These are phyloP conservation scores for Fusarium odoratissimum DNA, from an alignment of 2,329 filamentous ascomycete species.

Conservation along the genomic window DNA sequence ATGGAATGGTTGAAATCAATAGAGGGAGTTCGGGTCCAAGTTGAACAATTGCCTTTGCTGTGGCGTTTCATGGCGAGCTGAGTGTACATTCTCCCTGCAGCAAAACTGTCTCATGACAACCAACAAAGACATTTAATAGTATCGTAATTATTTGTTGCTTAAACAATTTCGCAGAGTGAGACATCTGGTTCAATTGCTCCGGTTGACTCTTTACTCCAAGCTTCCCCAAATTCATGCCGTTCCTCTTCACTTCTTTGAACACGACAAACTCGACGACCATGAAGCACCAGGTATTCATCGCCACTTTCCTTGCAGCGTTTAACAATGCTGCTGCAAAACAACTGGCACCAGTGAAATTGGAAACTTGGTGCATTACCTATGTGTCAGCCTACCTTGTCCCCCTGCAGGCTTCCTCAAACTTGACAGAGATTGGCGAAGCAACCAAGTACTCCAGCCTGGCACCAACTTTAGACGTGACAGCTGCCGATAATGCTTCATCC, in stretches of 20 bases:
- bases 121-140: not conserved
- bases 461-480: not conserved
- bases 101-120: not conserved
- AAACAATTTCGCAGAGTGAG: not conserved
- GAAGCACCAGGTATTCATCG: not conserved
- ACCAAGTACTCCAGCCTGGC: not conserved
- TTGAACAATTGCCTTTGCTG: not conserved
- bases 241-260: not conserved
- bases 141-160: not conserved
- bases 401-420: not conserved
- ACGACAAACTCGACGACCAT: not conserved
- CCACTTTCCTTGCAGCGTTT: not conserved
- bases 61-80: not conserved
- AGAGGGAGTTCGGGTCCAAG: fast-evolving
- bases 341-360: not conserved
- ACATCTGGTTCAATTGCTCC: not conserved
- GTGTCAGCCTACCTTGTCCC: not conserved
- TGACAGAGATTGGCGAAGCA: not conserved
- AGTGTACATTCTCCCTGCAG: not conserved
- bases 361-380: not conserved
- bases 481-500: not conserved
- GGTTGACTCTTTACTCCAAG: not conserved
- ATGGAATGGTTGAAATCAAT: fast-evolving
- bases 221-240: too few species aligned
- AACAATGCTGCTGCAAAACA: not conserved